A percentile compares a stretch with the other conserved stretches of the same genome.
These are phyloP conservation scores for Penicillium occitanis DNA, from an alignment of 2,329 filamentous ascomycete species.

Conservation along the genomic window DNA sequence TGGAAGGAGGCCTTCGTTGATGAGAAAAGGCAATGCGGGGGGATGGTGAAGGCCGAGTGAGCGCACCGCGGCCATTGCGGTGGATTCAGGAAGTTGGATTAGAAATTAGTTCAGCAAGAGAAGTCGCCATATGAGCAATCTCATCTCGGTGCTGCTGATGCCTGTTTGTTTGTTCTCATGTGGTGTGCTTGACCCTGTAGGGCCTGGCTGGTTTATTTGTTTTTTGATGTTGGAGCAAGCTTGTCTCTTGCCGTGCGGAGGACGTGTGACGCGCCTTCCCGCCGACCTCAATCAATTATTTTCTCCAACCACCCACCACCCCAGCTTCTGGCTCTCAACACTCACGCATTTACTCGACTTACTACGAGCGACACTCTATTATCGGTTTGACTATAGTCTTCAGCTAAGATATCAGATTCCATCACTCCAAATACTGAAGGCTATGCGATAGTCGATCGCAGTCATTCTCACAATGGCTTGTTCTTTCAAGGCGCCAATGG, in stretches of 20 bases:
- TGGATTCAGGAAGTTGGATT: background rate
- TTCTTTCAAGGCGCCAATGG: constrained; percentile 39
- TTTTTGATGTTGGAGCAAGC: constrained; percentile 1
- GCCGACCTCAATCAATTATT: constrained; percentile 11
- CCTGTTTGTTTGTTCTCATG: background rate
- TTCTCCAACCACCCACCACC: constrained; percentile 13
- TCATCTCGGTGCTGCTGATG: background rate
- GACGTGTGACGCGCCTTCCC: constrained; percentile 22
- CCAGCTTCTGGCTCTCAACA: background rate
- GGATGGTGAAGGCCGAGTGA: constrained; percentile 91
- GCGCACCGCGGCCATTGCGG: constrained; percentile 79
- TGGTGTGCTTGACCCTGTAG: background rate
- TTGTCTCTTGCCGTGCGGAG: constrained; percentile 16
- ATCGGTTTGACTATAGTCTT: background rate
- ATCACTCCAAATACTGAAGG: background rate
- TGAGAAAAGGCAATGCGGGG: constrained; percentile 75
- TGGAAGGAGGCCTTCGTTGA: constrained; percentile 75
- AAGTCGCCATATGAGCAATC: constrained; percentile 13
- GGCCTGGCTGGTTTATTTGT: constrained; percentile 12
- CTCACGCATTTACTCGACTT: no score
- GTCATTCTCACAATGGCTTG: constrained; percentile 33
- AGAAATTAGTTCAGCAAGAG: background rate
- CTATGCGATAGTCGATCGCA: constrained; percentile 12
- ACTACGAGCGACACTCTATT: background rate
- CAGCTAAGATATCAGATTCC: background rate